Evolutionary conservation across 2,329 filamentous ascomycete genomes (phyloP), one percentile per base, ranked within the genome.

Genomic region (Aspergillus sp.): DNA sequence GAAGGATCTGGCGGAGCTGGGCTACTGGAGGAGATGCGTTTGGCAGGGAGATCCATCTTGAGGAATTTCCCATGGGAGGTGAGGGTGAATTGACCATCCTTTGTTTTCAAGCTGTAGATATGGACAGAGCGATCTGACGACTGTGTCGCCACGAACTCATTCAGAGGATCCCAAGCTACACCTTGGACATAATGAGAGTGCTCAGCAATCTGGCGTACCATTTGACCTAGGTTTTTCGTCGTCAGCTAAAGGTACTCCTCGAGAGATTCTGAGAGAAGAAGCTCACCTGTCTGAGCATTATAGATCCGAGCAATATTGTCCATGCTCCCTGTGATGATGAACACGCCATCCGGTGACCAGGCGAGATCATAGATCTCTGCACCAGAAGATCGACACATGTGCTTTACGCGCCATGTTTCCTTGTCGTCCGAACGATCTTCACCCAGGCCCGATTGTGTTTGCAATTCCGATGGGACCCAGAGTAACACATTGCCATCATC

Each of bases 321-420:
- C 93, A 99, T 98, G 79, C 95, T 98, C 41, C 95, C 95, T 23
- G 96, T 97, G 70, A 99, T 97, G 81, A 99, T 97, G 80, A 96
- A 95, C 41, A 89, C 82, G 41, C 91, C 92, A 76, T 99, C 95
- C n/a, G 96, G 96, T 52, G 95, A 98, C 96, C 95, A 99, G 54
- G 95, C 95, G 59, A 99, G 81, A 77, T 99, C 95, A 79, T 99
- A 99, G 67, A 99, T 98, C 76, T 99, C 95, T 10, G 93, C 92
- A 38, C 93, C 94, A 2, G 91, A 91, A 49, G 93, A 96, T 63
- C 95, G 88, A 78, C 93, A 98, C 95, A 98, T 98, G 75, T 97
- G 92, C 80, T 96, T 98, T 64, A 94, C 90, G 63, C 94, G 85
- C 95, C 95, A 99, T 67, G 91, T 91, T 78, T 99, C 95, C 78